Conservation (phyloP, 2,329 filamentous ascomycete species). For the Cladosporium sp. region DNA sequence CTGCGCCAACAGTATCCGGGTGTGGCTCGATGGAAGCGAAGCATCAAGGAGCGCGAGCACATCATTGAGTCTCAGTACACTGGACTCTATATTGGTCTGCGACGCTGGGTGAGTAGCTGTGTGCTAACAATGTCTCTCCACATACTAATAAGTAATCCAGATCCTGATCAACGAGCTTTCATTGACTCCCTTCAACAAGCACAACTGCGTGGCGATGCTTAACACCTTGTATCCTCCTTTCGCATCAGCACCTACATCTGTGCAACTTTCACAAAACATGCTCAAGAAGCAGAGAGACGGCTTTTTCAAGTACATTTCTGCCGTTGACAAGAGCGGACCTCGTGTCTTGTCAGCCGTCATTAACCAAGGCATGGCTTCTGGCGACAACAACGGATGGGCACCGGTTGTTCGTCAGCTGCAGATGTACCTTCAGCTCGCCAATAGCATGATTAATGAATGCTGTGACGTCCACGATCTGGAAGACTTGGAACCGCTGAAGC, state of each 20-base stretch:
- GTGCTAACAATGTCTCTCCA: not conserved
- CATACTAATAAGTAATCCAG: constrained; percentile 30
- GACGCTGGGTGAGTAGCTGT: constrained; percentile 54
- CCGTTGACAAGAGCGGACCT: constrained; percentile 54
- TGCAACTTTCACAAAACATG: constrained; percentile 48
- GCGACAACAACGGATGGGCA: constrained; percentile 55
- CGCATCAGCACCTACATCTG: constrained; percentile 47
- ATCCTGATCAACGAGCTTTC: constrained; percentile 63
- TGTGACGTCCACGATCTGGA: constrained; percentile 43
- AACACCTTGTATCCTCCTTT: constrained; percentile 62
- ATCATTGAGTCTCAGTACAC: constrained; percentile 55
- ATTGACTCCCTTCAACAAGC: constrained; percentile 58
- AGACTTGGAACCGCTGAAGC: constrained; percentile 28
- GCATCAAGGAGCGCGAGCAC: constrained; percentile 43
- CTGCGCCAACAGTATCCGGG: constrained; percentile 50
- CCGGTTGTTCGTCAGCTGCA: constrained; percentile 46
- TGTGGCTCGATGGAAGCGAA: constrained; percentile 51
- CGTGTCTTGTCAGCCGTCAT: constrained; percentile 51
- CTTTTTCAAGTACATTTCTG: constrained; percentile 60
- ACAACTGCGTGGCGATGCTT: constrained; percentile 63
- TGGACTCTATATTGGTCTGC: constrained; percentile 57
- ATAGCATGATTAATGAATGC: constrained; percentile 60
- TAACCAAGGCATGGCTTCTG: constrained; percentile 46
- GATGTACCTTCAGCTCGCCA: constrained; percentile 56
- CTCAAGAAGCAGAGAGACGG: constrained; percentile 55